phyloP scores from a whole-genome alignment of 495 filamentous ascomycete species.

The Corynascus novoguineensis region DNA sequence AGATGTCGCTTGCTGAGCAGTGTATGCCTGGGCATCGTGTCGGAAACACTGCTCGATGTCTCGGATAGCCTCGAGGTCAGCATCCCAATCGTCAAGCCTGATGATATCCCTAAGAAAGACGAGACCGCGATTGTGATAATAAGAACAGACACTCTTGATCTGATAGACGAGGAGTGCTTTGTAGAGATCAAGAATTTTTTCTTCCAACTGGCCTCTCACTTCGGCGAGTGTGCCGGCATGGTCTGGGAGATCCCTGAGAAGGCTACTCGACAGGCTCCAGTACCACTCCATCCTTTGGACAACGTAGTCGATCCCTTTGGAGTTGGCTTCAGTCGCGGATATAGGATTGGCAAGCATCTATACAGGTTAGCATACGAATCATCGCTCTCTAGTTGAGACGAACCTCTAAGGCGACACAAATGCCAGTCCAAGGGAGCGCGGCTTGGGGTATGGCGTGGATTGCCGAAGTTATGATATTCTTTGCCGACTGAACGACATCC shows the following conservation, averaged over 20 bases:
- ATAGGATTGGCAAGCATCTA: conserved; percentile 7
- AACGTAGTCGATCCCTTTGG: conserved; percentile 4
- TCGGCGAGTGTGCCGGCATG: background rate
- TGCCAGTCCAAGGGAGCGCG: conserved; percentile 3
- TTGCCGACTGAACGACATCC: background rate
- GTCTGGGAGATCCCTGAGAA: background rate
- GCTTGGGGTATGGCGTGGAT: conserved; percentile 4
- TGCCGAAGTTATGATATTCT: conserved; percentile 9
- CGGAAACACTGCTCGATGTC: background rate
- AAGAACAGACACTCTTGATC: conserved; percentile 34
- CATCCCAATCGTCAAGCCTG: background rate
- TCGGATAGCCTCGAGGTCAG: background rate
- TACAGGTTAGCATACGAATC: background rate
- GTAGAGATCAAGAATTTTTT: conserved; percentile 21
- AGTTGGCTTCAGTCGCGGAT: background rate
- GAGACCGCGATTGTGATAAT: background rate
- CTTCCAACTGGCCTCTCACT: background rate
- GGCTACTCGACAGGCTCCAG: background rate
- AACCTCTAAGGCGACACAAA: conserved; percentile 8
- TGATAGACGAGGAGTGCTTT: conserved; percentile 29
- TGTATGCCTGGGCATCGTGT: background rate
- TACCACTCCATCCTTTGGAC: conserved; percentile 5
- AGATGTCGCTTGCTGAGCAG: background rate
- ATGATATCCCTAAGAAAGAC: background rate
- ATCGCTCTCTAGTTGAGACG: background rate